Base-by-base conservation (phyloP, 768 basidiomycete species). In the Kwoniella europaea region DNA sequence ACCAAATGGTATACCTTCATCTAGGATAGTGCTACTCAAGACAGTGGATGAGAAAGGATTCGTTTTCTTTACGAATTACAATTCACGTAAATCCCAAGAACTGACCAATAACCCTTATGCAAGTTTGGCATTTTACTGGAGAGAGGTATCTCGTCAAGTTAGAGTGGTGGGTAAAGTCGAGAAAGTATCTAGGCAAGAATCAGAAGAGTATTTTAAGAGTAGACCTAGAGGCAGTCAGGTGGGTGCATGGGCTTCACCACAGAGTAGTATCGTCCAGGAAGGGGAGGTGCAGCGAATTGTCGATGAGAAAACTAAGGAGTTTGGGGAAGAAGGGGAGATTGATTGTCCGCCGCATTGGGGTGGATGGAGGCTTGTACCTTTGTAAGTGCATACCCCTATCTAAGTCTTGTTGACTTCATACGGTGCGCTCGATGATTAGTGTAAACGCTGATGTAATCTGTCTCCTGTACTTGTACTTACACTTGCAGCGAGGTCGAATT, bases 41-140 rank as follows among this genome's bases (percentile, higher is more conserved):
- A 88, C 93, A 80, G 89, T 93, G 77, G 97, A 98, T 86, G 59
- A 76, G 2, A 76, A 68, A 16, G 97, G 97, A 62, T 98, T 98
- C 85, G 88, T 96, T 68, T 97, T 98, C 86, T 99, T 88, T 87
- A 98, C 96, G 42, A 99, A 99, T 85, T 98, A 98, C 85, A 88
- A 89, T 52, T 96, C 94, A 12, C 89, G 95, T 74, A 99, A 98
- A 85, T 94, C 93, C 3, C 80, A 84, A 53, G 97, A 98, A 82
- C 87, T 98, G 35, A 68, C 84, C 6, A 87, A 85, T 50, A 94
- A 94, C 79, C 92, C 92, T 0, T 86, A 90, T 80, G 94, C 91
- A 4, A 89, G 92, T 1, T 85, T 96, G 20, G 90, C 90, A 10
- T 92, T 98, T 78, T 97, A 95, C 85, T 98, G 96, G 97, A 85